Evolutionary conservation across 805 yeast species (phyloP), one percentile per base, ranked within the genome.

Genomic region (Spathaspora hagerdaliae): DNA sequence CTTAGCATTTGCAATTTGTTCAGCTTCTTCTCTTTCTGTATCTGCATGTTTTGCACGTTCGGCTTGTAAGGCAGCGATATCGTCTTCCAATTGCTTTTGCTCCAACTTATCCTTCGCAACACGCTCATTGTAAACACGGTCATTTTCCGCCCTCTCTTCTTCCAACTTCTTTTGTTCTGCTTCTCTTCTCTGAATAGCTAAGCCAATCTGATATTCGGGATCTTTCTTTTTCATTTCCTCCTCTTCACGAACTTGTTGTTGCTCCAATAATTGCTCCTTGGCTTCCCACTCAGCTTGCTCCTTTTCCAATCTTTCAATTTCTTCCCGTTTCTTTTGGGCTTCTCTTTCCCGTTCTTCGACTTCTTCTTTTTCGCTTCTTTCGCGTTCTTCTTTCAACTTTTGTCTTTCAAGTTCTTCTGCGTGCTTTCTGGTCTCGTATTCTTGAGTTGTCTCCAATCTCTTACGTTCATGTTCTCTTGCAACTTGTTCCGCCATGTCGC

Each of bases 361-460:
- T 46, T 57, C 51, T 51, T 62, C 58, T 55, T 63, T 53, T 42
- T 62, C 64, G 36, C 63, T 50, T 54, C 67, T 68, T 46, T 69
- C 61, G 54, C 61, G 54, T 53, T 61, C 61, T 55, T 67, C 54
- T 59, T 56, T 46, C 56, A 69, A 43, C 61, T 60, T 54, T 65
- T 74, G 34, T 71, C 75, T 58, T 63, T 75, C 61, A 38, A 53
- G 47, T 51, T 61, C 63, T 47, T 49, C 57, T 50, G 59, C 51
- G 26, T 58, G 45, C 31, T 56, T 53, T 35, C 51, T 54, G 7
- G 67, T 65, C 49, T 68, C 70, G 32, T 65, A 62, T 12, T 62
- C 67, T 56, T 77, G 77, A 43, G 60, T 54, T 14, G 75, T 81
- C 50, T 69, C 73, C 15, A 67, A 58, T 47, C 71, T 62, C 44